Conservation (phyloP, 1,139 yeast species). For the Sporopachydermia cereana region DNA sequence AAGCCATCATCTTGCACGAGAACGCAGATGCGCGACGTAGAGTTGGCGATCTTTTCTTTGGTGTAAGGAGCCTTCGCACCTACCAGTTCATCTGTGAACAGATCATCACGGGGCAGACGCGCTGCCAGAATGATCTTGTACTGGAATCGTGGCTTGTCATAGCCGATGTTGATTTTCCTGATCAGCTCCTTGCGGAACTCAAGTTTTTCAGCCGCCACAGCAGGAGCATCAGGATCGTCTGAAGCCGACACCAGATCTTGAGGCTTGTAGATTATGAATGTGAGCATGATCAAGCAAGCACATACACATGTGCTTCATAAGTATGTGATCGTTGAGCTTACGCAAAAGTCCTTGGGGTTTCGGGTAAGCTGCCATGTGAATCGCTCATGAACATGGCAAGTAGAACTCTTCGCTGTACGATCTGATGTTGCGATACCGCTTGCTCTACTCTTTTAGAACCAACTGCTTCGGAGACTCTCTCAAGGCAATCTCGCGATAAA, state of each 20-base stretch:
- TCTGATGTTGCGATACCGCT: no score
- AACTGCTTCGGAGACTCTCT: no score
- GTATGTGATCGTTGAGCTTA: no score
- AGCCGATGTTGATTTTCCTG: neutral
- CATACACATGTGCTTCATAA: no score
- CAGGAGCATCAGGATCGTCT: neutral
- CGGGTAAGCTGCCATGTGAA: no score
- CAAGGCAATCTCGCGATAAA: no score
- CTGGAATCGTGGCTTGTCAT: neutral
- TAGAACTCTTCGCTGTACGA: no score
- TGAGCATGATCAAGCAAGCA: no score
- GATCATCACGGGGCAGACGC: neutral
- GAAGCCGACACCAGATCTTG: neutral
- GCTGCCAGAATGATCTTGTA: constrained; percentile 4
- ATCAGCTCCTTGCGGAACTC: neutral
- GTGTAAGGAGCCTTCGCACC: neutral
- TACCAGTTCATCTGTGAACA: constrained; percentile 2
- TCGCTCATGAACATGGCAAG: no score
- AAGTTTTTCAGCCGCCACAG: neutral
- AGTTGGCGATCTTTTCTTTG: neutral
- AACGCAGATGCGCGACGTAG: neutral
- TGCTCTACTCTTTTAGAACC: no score
- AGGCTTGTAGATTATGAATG: neutral
- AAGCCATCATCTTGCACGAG: neutral
- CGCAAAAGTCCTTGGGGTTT: no score